Evolutionary conservation across 2,329 filamentous ascomycete genomes (phyloP).

Genomic region (Cercospora brassicicola): DNA sequence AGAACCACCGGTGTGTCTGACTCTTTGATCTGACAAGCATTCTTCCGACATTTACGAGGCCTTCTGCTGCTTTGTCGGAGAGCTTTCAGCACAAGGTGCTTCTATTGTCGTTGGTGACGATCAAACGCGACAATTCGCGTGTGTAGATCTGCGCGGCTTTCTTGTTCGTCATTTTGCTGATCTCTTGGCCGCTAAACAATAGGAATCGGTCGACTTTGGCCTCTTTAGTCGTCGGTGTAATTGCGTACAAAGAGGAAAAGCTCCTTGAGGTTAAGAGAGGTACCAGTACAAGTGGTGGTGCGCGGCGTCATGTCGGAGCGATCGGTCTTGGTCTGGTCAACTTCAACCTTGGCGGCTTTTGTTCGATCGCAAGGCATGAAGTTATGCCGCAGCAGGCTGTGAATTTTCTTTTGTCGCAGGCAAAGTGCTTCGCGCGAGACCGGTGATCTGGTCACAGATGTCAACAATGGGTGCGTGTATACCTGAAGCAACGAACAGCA

Average conservation of each 20-base stretch:
- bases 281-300: background rate
- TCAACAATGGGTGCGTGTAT: background rate
- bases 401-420: background rate
- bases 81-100: background rate
- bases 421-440: background rate
- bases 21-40: background rate
- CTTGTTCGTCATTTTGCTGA: background rate
- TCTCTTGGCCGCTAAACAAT: background rate
- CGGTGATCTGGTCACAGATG: background rate
- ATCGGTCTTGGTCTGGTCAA: background rate
- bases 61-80: background rate
- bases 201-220: background rate
- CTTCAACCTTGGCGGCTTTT: background rate
- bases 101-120: background rate
- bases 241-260: slow-evolving; percentile 3
- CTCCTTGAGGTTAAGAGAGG: background rate
- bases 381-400: background rate
- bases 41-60: background rate
- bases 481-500: background rate
- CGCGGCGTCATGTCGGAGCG: slow-evolving; percentile 1
- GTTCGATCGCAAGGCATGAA: background rate
- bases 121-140: background rate
- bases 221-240: background rate
- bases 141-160: background rate
- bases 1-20: background rate